Percentiles rank a stretch among this genome's conserved stretches.
Evolutionary conservation across 345 rosid genomes (phyloP).

Genomic region (Ricinus communis): DNA sequence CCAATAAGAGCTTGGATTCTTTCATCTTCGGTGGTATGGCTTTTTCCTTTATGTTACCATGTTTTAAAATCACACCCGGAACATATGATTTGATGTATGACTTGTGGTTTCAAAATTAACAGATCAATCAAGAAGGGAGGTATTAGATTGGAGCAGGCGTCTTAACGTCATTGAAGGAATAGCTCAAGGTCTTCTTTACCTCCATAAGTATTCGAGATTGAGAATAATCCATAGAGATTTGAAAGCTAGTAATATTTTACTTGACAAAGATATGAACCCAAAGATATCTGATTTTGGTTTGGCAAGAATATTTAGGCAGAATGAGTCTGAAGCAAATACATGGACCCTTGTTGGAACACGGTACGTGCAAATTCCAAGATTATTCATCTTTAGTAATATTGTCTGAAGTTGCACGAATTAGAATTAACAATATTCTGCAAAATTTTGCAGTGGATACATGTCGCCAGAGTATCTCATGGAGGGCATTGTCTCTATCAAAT

Average conservation of each 20-base stretch:
- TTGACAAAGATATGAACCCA: slow-evolving; percentile 19
- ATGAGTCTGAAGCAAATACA: slow-evolving; percentile 2
- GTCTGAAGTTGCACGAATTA: not conserved
- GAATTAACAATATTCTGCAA: not conserved
- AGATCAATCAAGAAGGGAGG: slow-evolving; percentile 12
- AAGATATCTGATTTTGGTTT: slow-evolving; percentile 28
- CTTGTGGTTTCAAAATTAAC: too few species aligned
- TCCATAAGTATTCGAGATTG: slow-evolving; percentile 20
- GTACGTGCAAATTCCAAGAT: not conserved
- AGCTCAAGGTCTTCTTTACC: slow-evolving; percentile 21
- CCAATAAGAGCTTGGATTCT: slow-evolving; percentile 25
- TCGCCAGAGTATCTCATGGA: slow-evolving; percentile 23
- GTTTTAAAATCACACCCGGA: too few species aligned
- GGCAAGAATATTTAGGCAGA: slow-evolving; percentile 18
- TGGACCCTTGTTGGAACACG: slow-evolving; percentile 9
- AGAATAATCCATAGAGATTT: slow-evolving; percentile 26
- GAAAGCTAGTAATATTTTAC: slow-evolving; percentile 24
- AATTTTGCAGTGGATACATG: slow-evolving; percentile 22
- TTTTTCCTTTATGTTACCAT: not conserved
- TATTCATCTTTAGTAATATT: not conserved
- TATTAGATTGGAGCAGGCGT: slow-evolving; percentile 14
- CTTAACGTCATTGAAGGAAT: slow-evolving; percentile 12
- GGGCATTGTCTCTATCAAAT: slow-evolving; percentile 28
- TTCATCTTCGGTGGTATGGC: slow-evolving; percentile 14
- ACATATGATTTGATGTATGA: too few species aligned